Evolutionary conservation across 495 filamentous ascomycete species (phyloP).

Genomic region (Sabuloglossum arenarium): DNA sequence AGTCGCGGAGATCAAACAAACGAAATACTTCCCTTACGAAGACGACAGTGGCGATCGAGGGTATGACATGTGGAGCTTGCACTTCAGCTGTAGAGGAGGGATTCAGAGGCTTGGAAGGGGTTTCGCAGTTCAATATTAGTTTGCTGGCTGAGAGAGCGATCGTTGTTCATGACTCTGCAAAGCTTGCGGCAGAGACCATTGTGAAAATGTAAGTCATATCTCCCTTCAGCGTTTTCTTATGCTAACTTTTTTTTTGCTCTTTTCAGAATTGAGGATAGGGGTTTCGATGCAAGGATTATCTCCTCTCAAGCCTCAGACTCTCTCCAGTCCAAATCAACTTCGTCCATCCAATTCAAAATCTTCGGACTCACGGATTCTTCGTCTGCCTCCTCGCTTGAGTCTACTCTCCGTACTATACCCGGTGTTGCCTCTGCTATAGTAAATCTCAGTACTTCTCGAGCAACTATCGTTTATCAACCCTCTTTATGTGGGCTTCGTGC

Average conservation of each 20-base stretch:
- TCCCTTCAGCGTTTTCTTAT: not conserved
- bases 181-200: slow-evolving; percentile 50
- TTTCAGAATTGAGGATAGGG: slow-evolving; percentile 66
- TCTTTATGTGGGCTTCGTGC: slow-evolving; percentile 53
- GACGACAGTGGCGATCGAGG: slow-evolving; percentile 70
- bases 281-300: slow-evolving; percentile 75
- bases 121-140: slow-evolving; percentile 82
- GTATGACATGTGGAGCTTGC: slow-evolving; percentile 95
- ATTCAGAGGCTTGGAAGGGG: slow-evolving; percentile 53
- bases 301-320: slow-evolving; percentile 23
- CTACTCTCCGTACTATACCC: slow-evolving; percentile 35
- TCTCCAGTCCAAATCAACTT: slow-evolving; percentile 20
- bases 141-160: slow-evolving; percentile 83
- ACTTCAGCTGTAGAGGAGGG: slow-evolving; percentile 76
- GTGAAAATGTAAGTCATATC: slow-evolving; percentile 26
- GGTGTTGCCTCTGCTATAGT: slow-evolving; percentile 59
- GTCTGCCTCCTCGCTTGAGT: slow-evolving; percentile 51
- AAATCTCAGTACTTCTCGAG: slow-evolving; percentile 41
- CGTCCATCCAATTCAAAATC: slow-evolving; percentile 54
- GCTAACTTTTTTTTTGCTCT: not conserved
- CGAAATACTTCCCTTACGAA: slow-evolving; percentile 23
- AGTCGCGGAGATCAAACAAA: slow-evolving; percentile 6
- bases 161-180: slow-evolving; percentile 53
- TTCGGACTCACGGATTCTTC: slow-evolving; percentile 55
- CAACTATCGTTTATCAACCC: slow-evolving; percentile 49